Evolutionary conservation across 306 rosid species (phyloP), one percentile per base, ranked within the genome.

Genomic region (Glycine tomentella): DNA sequence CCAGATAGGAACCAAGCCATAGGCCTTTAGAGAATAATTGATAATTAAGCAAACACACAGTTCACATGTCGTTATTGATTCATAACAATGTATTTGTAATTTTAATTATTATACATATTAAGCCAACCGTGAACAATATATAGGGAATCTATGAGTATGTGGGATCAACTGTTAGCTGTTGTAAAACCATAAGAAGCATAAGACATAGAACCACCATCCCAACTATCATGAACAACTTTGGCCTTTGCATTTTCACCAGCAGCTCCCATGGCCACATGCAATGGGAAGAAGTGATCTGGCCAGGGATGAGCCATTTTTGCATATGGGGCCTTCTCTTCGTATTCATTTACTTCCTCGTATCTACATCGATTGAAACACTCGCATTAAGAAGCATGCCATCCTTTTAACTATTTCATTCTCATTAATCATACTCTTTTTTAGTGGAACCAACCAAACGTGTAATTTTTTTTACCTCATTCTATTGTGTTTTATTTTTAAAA

Each of bases 241-340:
- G 88, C 84, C 86, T 82, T 72, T 1, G 89, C 69, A 5, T 87
- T 77, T 38, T 83, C 87, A 36, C 89, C 89, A 12, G 87, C 89
- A 11, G 89, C 89, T 11, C 85, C 89, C 87, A 80, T 50, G 44
- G 85, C 89, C 48, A 87, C 89, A 78, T 83, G 87, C 79, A 83
- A 73, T 59, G 89, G 89, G 20, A 76, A 83, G 67, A 83, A 83
- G 61, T 87, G 89, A 72, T 83, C 89, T 0, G 87, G 83, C 81
- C 62, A 50, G 0, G 89, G 87, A 44, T 83, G 89, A 72, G 83
- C 87, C 85, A 77, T 55, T 73, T 77, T 87, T 62, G 79, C 89
- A 77, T 87, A 25, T 36, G 89, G 87, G 2, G 89, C 87, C 14
- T 77, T 80, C 84, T 83, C 81, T 80, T 80, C 89, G 0, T 50